Evolutionary conservation across 306 rosid species (phyloP).

Genomic region (Pyrus betulifolia): DNA sequence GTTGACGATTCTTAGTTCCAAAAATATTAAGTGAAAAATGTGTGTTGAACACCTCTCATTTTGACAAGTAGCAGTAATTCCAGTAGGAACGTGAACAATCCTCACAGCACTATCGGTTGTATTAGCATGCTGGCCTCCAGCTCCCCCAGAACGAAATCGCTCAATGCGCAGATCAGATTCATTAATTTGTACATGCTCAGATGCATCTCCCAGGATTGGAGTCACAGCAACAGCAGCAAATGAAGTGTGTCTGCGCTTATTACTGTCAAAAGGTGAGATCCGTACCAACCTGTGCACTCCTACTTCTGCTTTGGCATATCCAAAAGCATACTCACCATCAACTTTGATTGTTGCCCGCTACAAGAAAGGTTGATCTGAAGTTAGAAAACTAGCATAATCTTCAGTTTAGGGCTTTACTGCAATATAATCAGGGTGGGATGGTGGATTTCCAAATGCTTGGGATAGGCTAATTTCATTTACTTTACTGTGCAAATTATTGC

Average conservation of each 20-base stretch:
- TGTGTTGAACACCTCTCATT: constrained; percentile 62
- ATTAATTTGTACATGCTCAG: constrained; percentile 66
- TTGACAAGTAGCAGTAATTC: constrained; percentile 89
- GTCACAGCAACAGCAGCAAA: constrained; percentile 97
- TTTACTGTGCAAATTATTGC: background rate
- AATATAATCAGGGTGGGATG: background rate
- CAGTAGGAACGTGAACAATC: constrained; percentile 85
- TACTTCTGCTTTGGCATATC: constrained; percentile 96
- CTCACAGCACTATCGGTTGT: constrained; percentile 93
- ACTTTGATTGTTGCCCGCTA: constrained; percentile 94
- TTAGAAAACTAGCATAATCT: constrained; percentile 19
- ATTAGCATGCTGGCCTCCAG: constrained; percentile 96
- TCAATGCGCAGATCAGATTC: constrained; percentile 95
- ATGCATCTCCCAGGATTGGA: constrained; percentile 70
- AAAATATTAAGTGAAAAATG: background rate
- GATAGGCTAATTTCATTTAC: background rate
- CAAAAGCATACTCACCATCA: constrained; percentile 91
- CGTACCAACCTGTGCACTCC: constrained; percentile 96
- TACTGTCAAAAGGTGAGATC: constrained; percentile 91
- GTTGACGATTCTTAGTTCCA: background rate
- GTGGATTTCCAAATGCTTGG: background rate
- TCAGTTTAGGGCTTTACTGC: background rate
- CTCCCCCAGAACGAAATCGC: constrained; percentile 81
- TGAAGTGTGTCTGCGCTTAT: constrained; percentile 89
- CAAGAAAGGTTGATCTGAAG: constrained; percentile 23